Conservation (phyloP, 202 grass and related monocot species). For the Zoysia matrella region DNA sequence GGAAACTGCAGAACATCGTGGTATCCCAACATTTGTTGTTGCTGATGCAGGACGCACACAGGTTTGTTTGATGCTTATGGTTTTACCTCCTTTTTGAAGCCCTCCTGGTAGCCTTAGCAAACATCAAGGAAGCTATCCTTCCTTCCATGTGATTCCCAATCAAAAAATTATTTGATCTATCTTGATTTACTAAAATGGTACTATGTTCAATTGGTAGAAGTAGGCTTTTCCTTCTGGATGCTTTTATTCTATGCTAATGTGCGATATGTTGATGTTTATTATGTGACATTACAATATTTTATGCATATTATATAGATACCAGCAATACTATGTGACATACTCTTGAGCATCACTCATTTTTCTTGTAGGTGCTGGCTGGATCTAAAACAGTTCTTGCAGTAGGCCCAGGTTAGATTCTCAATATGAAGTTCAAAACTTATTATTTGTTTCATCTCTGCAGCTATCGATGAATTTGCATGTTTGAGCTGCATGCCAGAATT, state of each 20-base stretch:
- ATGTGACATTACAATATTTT: background rate
- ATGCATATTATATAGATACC: background rate
- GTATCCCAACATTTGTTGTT: constrained; percentile 87
- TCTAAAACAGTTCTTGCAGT: constrained; percentile 95
- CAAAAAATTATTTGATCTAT: background rate
- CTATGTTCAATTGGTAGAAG: background rate
- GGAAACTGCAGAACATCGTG: constrained; percentile 72
- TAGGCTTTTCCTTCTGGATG: constrained; percentile 12
- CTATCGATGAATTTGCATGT: constrained; percentile 8
- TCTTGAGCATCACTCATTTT: constrained; percentile 21
- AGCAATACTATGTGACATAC: constrained; percentile 25
- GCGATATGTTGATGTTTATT: background rate
- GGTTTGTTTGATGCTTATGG: constrained; percentile 50
- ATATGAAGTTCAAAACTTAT: constrained; percentile 1
- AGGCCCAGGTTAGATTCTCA: constrained; percentile 72
- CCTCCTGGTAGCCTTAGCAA: constrained; percentile 1
- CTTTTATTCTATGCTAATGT: background rate
- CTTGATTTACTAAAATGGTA: background rate
- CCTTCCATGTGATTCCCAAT: constrained; percentile 27
- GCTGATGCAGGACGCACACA: constrained; percentile 96
- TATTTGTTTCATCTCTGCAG: constrained; percentile 15
- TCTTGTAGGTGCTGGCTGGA: constrained; percentile 74
- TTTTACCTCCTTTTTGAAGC: background rate
- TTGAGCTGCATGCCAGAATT: constrained; percentile 7
- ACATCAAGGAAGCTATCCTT: constrained; percentile 14